Evolutionary conservation across 345 rosid genomes (phyloP), one percentile per base, ranked within the genome.

Genomic region (Citrus inodora): DNA sequence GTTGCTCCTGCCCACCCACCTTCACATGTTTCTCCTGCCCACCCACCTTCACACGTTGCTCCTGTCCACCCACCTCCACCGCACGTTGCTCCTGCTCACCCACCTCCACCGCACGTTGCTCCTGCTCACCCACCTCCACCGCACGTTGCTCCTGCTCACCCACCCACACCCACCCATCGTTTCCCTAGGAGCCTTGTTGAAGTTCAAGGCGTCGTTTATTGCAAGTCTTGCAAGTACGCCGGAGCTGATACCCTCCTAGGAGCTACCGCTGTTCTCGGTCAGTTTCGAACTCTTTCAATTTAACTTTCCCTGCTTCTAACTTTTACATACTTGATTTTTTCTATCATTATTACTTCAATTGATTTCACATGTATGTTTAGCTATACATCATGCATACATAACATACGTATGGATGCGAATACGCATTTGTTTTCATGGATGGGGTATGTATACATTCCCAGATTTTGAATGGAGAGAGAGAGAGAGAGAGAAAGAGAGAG

Each of bases 171-270:
- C 0, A 59, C 24, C 10, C 19, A 51, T 61, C 87, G 40, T 62
- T 80, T 89, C 70, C 81, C 73, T 37, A 84, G 98, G 83, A 86
- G 85, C 61, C 80, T 92, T 61, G 84, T 94, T 1, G 94, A 94
- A 1, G 94, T 96, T 14, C 92, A 86, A 63, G 99, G 98, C 21
- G 90, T 87, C 1, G 95, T 96, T 16, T 94, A 78, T 78, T 92
- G 97, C 95, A 96, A 89, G 84, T 85, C 95, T 38, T 96, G 99
- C 94, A 90, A 89, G 51, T 92, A 92, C 80, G 76, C 90, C 27
- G 87, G 91, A 22, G 76, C 38, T 60, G 82, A 87, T 17, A 84
- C 98, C 13, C 92, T 94, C 80, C 6, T 67, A 27, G 95, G 90
- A 33, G 98, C 99, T 51, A 62, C 83, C 8, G 92, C 99, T 3